Evolutionary conservation across 306 rosid species (phyloP), one percentile per base, ranked within the genome.

Genomic region (Citrullus mucosospermus): DNA sequence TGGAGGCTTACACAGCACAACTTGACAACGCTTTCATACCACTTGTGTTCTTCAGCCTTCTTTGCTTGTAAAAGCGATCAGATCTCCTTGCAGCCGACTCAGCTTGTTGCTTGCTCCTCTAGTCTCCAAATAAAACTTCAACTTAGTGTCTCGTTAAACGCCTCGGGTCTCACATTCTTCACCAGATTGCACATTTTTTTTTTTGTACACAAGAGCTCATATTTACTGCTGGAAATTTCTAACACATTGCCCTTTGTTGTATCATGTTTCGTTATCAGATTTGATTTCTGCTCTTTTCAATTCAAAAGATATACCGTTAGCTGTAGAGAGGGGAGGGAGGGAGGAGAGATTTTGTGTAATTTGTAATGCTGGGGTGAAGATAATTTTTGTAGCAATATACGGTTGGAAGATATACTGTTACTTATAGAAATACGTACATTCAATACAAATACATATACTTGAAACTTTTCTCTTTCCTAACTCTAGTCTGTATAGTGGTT

Each of bases 11-110:
- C 88, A 95, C 99, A 1, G 88, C 97, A 9, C 99, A 95, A 82
- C 97, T 95, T 30, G 99, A 95, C 89, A 95, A 95, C 44, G 97
- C 96, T 13, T 95, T 95, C 84, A 92, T 95, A 80, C 99, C 99
- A 28, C 90, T 92, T 32, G 84, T 92, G 67, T 95, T 95, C 92
- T 92, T 86, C 66, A 91, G 97, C 84, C 99, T 95, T 80, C 96
- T 95, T 69, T 91, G 96, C 85, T 83, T 95, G 86, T 95, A 87
- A 88, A 20, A 75, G 28, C 10, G n/a, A 16, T 28, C 32, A 15
- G 5, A 15, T 74, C 78, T 74, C 22, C 63, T 50, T 75, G n/a
- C 57, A 70, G 76, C 38, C 57, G 1, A 41, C 58, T 71, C 41
- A 46, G 59, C 76, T 71, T 28, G 41, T 14, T 44, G 38, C 4